phyloP scores from a whole-genome alignment of 148 eudicot species.

The Rhododendron mucronatum region DNA sequence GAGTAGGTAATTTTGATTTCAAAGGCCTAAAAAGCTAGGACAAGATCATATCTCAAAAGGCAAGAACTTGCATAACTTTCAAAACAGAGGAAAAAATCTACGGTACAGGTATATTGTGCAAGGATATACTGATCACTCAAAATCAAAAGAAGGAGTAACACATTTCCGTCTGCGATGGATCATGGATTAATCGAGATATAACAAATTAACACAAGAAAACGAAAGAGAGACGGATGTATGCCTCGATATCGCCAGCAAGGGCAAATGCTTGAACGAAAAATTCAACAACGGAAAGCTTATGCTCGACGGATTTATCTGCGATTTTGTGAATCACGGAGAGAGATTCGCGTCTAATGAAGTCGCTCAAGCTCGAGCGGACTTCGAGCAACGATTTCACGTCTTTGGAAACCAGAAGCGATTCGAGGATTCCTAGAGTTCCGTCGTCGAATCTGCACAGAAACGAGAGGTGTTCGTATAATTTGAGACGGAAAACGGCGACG shows the following conservation, averaged over 20 bases:
- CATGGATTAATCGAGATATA: neutral
- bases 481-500: neutral
- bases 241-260: constrained; percentile 2
- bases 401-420: constrained; percentile 40
- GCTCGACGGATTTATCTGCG: constrained; percentile 25
- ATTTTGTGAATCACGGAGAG: constrained; percentile 38
- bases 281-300: constrained; percentile 5
- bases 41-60: neutral
- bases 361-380: constrained; percentile 28
- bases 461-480: neutral
- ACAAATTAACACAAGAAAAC: neutral
- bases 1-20: neutral
- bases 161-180: neutral
- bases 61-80: neutral
- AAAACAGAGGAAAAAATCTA: neutral
- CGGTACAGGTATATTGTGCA: neutral
- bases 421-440: constrained; percentile 48
- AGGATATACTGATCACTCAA: neutral
- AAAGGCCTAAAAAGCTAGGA: neutral
- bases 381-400: constrained; percentile 45
- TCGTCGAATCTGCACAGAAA: constrained; percentile 47
- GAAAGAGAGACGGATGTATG: neutral
- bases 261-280: constrained; percentile 7
- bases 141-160: neutral
- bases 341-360: constrained; percentile 55